These are phyloP conservation scores for Fusarium sp. DNA, from an alignment of 2,329 filamentous ascomycete genomes.

Conservation along the genomic window DNA sequence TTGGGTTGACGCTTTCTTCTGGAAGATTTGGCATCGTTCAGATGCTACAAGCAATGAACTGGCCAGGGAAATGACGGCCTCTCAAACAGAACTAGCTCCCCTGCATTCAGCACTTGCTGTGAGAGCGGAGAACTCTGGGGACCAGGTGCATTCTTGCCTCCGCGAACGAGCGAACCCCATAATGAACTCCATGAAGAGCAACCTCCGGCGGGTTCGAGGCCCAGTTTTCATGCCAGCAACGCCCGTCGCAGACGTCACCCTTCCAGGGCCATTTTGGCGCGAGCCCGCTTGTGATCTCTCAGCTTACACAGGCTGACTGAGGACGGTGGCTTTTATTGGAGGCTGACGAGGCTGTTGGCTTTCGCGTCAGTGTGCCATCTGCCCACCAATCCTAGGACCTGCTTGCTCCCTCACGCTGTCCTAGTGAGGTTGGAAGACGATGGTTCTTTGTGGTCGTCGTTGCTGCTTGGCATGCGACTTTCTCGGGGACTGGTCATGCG, in stretches of 20 bases:
- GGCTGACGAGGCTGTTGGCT: slow-evolving; percentile 19
- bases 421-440: slow-evolving; percentile 1
- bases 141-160: not conserved
- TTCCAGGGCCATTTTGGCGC: slow-evolving; percentile 2
- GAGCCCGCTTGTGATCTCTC: slow-evolving; percentile 1
- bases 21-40: slow-evolving; percentile 4
- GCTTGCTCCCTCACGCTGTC: slow-evolving; percentile 6
- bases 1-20: slow-evolving; percentile 10
- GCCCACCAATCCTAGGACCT: slow-evolving; percentile 6
- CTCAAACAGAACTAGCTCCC: not conserved
- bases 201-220: not conserved
- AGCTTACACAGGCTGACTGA: not conserved
- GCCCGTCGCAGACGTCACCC: slow-evolving; percentile 17
- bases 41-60: slow-evolving; percentile 15
- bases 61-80: slow-evolving; percentile 3
- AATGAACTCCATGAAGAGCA: slow-evolving; percentile 1
- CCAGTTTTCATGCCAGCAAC: slow-evolving; percentile 9
- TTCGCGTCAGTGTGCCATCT: not conserved
- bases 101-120: not conserved
- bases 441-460: slow-evolving; percentile 4
- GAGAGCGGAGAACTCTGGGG: slow-evolving; percentile 29
- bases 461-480: slow-evolving; percentile 8
- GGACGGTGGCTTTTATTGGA: not conserved
- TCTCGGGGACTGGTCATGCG: slow-evolving; percentile 14
- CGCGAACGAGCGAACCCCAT: not conserved